A percentile compares a stretch with the other conserved stretches of the same genome.
These are phyloP conservation scores for Sclerotinia trifoliorum DNA, from an alignment of 2,329 filamentous ascomycete genomes.

Conservation along the genomic window DNA sequence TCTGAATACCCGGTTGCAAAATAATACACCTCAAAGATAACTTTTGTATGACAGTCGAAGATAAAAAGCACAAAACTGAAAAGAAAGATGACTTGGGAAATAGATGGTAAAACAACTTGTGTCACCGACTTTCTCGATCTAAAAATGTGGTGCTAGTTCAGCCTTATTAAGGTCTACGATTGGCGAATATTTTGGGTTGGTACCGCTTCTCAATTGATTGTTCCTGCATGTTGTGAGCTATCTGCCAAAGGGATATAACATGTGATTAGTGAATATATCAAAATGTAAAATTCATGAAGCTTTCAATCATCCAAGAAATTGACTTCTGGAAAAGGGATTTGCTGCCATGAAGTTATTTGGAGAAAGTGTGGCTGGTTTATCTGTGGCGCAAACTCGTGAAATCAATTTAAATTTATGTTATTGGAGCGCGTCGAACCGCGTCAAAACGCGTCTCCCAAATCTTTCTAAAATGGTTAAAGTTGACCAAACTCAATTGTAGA, in stretches of 20 bases:
- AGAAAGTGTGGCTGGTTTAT: slow-evolving; percentile 4
- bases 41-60: neutral
- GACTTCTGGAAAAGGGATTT: neutral
- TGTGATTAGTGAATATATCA: neutral
- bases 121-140: slow-evolving; percentile 14
- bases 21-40: neutral
- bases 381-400: slow-evolving; percentile 21
- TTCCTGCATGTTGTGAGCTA: neutral
- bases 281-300: neutral
- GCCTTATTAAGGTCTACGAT: neutral
- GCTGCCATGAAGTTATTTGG: neutral
- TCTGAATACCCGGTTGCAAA: neutral
- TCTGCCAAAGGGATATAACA: neutral
- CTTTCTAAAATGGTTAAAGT: neutral
- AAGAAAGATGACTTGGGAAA: neutral
- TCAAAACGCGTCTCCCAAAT: slow-evolving; percentile 22
- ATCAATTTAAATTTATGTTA: slow-evolving; percentile 18
- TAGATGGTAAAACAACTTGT: neutral
- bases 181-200: neutral
- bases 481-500: neutral
- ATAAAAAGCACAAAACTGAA: neutral
- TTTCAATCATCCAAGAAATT: neutral
- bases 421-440: slow-evolving; percentile 11
- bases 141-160: slow-evolving; percentile 20
- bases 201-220: slow-evolving; percentile 5